phyloP scores from a whole-genome alignment of 257 asterid genomes.

The Solanum chiquidenum region DNA sequence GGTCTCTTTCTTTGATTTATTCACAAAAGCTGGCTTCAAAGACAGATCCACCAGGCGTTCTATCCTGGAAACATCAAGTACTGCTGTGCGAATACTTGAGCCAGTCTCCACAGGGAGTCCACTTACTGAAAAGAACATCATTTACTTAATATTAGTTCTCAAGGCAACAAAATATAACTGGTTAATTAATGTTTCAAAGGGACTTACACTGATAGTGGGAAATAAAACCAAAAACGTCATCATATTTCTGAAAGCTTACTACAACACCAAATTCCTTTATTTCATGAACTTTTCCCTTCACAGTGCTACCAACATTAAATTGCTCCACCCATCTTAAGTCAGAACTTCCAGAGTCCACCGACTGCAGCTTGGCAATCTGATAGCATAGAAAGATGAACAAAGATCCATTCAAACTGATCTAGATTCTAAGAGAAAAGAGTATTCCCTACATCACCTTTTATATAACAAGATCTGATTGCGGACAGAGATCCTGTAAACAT shows the following conservation, averaged over 20 bases:
- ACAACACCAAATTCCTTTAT: conserved; percentile 76
- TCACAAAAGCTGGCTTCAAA: conserved; percentile 57
- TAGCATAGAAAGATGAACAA: background rate
- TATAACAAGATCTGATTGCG: background rate
- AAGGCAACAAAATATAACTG: background rate
- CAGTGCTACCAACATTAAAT: conserved; percentile 44
- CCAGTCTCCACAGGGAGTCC: conserved; percentile 39
- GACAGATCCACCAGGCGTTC: conserved; percentile 90
- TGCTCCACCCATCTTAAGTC: conserved; percentile 48
- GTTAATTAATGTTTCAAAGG: background rate
- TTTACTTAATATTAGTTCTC: background rate
- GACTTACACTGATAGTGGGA: conserved; percentile 80
- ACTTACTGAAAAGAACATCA: conserved; percentile 47
- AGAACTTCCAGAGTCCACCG: conserved; percentile 32
- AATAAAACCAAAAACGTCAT: conserved; percentile 71
- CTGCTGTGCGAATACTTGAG: conserved; percentile 53
- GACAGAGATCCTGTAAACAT: background rate
- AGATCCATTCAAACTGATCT: background rate
- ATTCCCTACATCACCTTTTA: background rate
- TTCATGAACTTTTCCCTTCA: conserved; percentile 74
- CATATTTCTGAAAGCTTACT: conserved; percentile 54
- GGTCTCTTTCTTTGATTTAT: conserved; percentile 25
- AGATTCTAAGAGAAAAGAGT: background rate
- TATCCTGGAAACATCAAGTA: conserved; percentile 81
- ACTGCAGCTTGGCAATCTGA: conserved; percentile 76